Percentiles rank a stretch among this genome's conserved stretches.
phyloP scores from a whole-genome alignment of 768 basidiomycete species.

The Naganishia onofrii region DNA sequence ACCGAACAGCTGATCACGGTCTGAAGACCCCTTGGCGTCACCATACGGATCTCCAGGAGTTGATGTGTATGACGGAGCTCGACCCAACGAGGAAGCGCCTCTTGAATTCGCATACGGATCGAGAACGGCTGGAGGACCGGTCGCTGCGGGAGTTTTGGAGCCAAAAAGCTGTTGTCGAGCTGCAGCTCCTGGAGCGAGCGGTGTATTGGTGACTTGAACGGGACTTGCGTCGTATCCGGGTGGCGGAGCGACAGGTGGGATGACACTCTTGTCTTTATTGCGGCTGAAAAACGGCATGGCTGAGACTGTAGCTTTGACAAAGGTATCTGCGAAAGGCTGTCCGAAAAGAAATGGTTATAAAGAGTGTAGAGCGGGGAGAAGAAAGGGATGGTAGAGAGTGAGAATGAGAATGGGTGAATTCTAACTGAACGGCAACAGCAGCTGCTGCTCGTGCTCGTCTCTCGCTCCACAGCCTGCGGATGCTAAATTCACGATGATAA shows the following conservation, averaged over 20 bases:
- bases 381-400: background rate
- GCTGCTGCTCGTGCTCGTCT: background rate
- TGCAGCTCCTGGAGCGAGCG: slow-evolving; percentile 26
- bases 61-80: slow-evolving; percentile 11
- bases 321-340: background rate
- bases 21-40: slow-evolving; percentile 35
- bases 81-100: slow-evolving; percentile 5
- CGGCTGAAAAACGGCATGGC: slow-evolving; percentile 34
- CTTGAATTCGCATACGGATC: slow-evolving; percentile 27
- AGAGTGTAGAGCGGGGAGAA: background rate
- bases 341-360: background rate
- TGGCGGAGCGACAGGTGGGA: slow-evolving; percentile 46
- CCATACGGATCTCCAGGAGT: slow-evolving; percentile 44
- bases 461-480: background rate
- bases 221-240: slow-evolving; percentile 34
- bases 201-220: background rate
- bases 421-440: background rate
- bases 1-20: slow-evolving; percentile 50
- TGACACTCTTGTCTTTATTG: slow-evolving; percentile 44
- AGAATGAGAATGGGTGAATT: background rate
- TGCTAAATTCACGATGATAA: background rate
- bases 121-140: background rate
- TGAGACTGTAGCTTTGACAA: background rate
- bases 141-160: slow-evolving; percentile 38
- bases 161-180: slow-evolving; percentile 40